Conservation (phyloP, 192 early-diverging fungal species). For the Rhizophagus clarus region DNA sequence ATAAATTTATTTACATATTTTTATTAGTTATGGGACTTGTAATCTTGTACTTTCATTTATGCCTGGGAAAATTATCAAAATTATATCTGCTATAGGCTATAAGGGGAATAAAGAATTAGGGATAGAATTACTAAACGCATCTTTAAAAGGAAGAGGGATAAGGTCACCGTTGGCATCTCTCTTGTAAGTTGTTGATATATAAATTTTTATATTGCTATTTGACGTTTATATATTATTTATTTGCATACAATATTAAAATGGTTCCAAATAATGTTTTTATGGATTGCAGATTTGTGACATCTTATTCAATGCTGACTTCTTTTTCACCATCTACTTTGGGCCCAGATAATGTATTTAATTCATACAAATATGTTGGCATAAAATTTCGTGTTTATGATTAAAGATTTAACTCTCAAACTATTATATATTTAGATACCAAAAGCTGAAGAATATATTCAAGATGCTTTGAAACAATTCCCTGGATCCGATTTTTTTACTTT, state of each 20-base stretch:
- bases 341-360: constrained; percentile 36
- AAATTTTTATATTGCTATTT: not conserved
- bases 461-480: constrained; percentile 46
- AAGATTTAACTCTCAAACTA: not conserved
- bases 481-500: constrained; percentile 55
- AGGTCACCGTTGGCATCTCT: constrained; percentile 55
- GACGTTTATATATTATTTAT: not conserved
- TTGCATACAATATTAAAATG: too few species aligned
- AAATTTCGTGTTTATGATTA: constrained; percentile 14
- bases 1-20: too few species aligned
- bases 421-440: constrained; percentile 31
- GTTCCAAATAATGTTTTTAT: not conserved
- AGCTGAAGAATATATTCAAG: constrained; percentile 47
- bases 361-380: not conserved
- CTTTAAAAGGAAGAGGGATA: constrained; percentile 48
- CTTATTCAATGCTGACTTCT: constrained; percentile 52
- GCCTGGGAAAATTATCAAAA: constrained; percentile 49
- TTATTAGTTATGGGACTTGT: constrained; percentile 41
- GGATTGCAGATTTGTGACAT: constrained; percentile 31
- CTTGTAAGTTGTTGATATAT: constrained; percentile 42
- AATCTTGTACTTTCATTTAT: constrained; percentile 50
- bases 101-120: constrained; percentile 56
- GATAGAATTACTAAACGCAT: constrained; percentile 51
- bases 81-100: constrained; percentile 58
- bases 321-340: constrained; percentile 52